Base-by-base conservation (phyloP, 345 rosid species). In the Corchorus olitorius region DNA sequence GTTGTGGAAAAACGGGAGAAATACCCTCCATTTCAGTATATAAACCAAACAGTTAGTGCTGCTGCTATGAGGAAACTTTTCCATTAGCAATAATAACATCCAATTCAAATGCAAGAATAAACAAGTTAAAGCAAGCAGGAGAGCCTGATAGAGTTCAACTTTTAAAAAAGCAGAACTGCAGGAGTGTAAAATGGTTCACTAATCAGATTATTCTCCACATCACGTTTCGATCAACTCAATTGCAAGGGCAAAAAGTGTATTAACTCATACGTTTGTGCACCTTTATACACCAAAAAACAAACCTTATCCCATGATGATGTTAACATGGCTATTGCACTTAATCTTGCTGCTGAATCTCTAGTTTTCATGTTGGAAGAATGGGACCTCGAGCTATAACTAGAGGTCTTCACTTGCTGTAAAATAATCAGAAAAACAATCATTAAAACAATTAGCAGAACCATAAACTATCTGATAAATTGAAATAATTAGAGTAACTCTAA, bases 251-350 rank as follows among this genome's bases (percentile, higher is more conserved):
- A 20, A 16, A 46, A 66, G 50, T 50, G 27, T 54, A 69, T 1
- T 33, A 41, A 41, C 22, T 27, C 19, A 6, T 50, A 69, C 48
- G 56, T 33, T 50, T 50, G 8, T 15, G 70, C 59, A 69, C 22
- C 15, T 50, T 45, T 50, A 50, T 69, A 69, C 52, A 41, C 17
- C 1, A 20, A 69, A 79, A 65, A 79, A 34, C 59, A 62, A 41
- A 95, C 99, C 95, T 93, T 95, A 65, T 89, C 87, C 99, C 99
- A 95, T 12, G 80, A 86, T 73, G 78, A 79, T 65, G 93, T 76
- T 61, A 87, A 78, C 69, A 71, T 81, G 20, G 76, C 68, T 74
- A 80, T 70, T 65, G 81, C 84, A 77, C 79, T 83, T 62, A 84
- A 79, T 74, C 77, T 17, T 79, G 84, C 70, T 56, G 77, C 63